Base-by-base conservation (phyloP, 495 filamentous ascomycete species). In the Terfezia claveryi region DNA sequence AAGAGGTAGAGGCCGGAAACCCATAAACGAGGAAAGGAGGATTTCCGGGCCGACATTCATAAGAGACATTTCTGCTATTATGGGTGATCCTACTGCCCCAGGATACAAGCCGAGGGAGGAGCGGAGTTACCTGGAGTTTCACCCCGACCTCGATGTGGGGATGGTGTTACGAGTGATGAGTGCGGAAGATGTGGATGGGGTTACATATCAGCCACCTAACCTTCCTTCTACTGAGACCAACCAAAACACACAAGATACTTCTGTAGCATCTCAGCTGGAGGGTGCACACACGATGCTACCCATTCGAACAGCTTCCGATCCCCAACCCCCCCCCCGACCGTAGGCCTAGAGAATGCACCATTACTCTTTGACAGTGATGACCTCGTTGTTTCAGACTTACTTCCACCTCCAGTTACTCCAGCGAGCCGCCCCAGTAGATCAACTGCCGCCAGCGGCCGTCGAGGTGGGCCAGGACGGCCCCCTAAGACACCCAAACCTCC, bases 91-190 rank as follows among this genome's bases (percentile, higher is more conserved):
- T 2, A 46, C 41, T 4, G 41, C 41, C 4, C 41, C 41, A 8
- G 12, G 41, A 20, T 95, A 94, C 69, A 96, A 99, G 65, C 91
- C 91, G 3, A 75, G 91, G 56, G 91, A 99, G 67, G 91, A 99
- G 68, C 80, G 88, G 55, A 83, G 85, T 12, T 99, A 88, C 83
- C 85, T 92, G 62, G 92, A 96, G 68, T 96, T 94, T 54, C 91
- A 99, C 67, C 87, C 83, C 11, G 82, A 94, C 61, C 75, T 99
- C 37, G 88, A 96, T 67, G 83, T 93, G 56, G 85, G 91, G 51
- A 74, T 73, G 32, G 76, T 72, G 16, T 79, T 96, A 52, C 77
- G 78, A 41, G 72, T 94, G 2, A 91, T 89, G 66, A 16, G 74
- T 38, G 77, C 87, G 9, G 78, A 88, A 56, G 83, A 94, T 52